phyloP scores from a whole-genome alignment of 2,329 filamentous ascomycete genomes.

The Alternaria sp. region DNA sequence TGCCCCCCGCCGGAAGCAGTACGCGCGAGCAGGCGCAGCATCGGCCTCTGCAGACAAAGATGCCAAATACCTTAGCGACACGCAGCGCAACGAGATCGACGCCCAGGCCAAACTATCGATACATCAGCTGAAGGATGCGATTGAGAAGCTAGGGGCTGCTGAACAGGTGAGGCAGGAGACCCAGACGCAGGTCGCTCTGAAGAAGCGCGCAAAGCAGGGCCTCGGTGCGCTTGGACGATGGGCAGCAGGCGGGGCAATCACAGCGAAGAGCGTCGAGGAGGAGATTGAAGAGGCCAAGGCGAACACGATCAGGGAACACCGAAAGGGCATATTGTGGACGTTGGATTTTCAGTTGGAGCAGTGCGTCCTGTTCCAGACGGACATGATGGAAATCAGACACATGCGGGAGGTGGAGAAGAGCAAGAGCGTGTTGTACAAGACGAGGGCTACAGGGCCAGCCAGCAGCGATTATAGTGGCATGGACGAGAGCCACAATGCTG shows the following conservation, averaged over 20 bases:
- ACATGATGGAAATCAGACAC: constrained; percentile 92
- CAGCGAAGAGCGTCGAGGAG: constrained; percentile 71
- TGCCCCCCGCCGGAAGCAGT: constrained; percentile 64
- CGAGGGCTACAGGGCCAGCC: constrained; percentile 52
- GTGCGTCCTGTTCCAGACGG: constrained; percentile 79
- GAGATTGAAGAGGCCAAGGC: constrained; percentile 74
- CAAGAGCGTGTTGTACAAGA: constrained; percentile 82
- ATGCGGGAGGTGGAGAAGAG: constrained; percentile 88
- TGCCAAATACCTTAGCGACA: constrained; percentile 74
- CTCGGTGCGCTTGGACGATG: constrained; percentile 74
- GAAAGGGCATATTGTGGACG: constrained; percentile 86
- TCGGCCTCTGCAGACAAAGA: constrained; percentile 53
- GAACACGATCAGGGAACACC: constrained; percentile 72
- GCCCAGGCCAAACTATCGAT: constrained; percentile 86
- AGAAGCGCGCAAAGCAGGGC: constrained; percentile 70
- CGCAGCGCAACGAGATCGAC: constrained; percentile 86
- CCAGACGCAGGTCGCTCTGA: constrained; percentile 72
- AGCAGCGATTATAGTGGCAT: constrained; percentile 31
- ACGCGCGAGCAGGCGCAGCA: constrained; percentile 48
- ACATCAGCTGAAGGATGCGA: constrained; percentile 83
- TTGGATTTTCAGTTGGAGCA: constrained; percentile 78
- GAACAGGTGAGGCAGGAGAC: constrained; percentile 84
- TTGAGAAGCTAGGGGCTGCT: constrained; percentile 80
- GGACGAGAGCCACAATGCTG: constrained; percentile 25
- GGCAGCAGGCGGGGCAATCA: constrained; percentile 66